Base-by-base conservation (phyloP, 345 rosid species). In the Euphorbia peplus region DNA sequence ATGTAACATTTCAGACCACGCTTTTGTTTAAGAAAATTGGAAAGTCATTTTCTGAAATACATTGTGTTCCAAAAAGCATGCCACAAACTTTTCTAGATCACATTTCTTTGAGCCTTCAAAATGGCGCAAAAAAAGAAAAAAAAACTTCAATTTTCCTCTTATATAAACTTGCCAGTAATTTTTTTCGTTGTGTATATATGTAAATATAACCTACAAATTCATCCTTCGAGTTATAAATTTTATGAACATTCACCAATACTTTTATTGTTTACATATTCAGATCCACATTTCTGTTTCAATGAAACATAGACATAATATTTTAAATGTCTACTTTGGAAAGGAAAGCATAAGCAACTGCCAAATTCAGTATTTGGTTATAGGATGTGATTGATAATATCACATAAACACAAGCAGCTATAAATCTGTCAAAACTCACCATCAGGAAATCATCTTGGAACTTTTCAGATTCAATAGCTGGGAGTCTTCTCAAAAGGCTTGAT, bases 391-490 rank as follows among this genome's bases (percentile, higher is more conserved):
- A 25, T 51, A 69, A 3, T 14, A 21, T n/a, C 42, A 1, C 8
- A 37, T 28, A 14, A 24, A 2, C 18, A 56, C 63, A 30, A 58
- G 19, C 14, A 18, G 35, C 25, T 5, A 67, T 3, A 21, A 39
- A 37, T 25, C 19, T 8, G 24, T 14, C 35, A 44, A 19, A 63
- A 79, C 89, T 80, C 63, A 91, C 99, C 99, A 91, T 95, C 80
- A 91, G 75, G 81, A 91, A 91, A 73, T 91, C 93, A 63, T 91
- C 99, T 74, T 90, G 92, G 76, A 95, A 95, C 71, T 82, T 91
- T 74, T 86, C 95, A 26, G 99, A 95, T 78, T 95, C 97, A 64
- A 87, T 83, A 71, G 96, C 92, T 70, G 99, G 99, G 80, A 95
- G 81, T 76, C 99, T 88, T 76, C 99, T 84, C 46, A 91, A 78